Conservation (phyloP, 2,329 filamentous ascomycete species). For the Sporothrix mexicana region DNA sequence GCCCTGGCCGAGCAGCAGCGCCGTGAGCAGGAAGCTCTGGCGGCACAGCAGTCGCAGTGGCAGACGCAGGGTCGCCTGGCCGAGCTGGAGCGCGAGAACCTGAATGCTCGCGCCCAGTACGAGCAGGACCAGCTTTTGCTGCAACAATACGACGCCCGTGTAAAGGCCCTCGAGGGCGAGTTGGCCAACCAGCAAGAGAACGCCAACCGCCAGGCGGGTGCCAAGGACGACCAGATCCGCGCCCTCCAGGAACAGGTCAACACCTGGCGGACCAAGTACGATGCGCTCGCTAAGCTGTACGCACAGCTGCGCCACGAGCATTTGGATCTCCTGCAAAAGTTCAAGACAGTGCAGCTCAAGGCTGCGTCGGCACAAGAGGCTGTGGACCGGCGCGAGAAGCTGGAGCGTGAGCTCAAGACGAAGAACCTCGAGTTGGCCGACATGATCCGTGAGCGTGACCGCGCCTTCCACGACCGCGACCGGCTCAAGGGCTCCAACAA, state of each 20-base stretch:
- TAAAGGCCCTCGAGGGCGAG: constrained; percentile 91
- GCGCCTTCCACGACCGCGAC: constrained; percentile 92
- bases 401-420: constrained; percentile 97
- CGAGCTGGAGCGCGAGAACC: constrained; percentile 91
- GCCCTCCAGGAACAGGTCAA: constrained; percentile 96
- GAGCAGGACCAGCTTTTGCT: constrained; percentile 97
- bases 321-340: constrained; percentile 91
- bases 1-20: constrained; percentile 86
- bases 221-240: constrained; percentile 92
- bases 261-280: constrained; percentile 96
- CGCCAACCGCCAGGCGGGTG: constrained; percentile 81
- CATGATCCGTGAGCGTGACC: constrained; percentile 96
- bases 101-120: constrained; percentile 92
- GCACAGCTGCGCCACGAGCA: constrained; percentile 95
- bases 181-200: constrained; percentile 81
- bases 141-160: constrained; percentile 92
- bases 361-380: constrained; percentile 96
- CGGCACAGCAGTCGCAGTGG: constrained; percentile 86
- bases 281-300: constrained; percentile 94
- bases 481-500: constrained; percentile 83
- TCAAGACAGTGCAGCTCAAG: constrained; percentile 95
- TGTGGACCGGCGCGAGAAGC: constrained; percentile 90
- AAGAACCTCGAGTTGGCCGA: constrained; percentile 99
- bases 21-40: constrained; percentile 85
- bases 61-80: constrained; percentile 96